These are phyloP conservation scores for Nicotiana undulata DNA, from an alignment of 257 asterid genomes.

Conservation along the genomic window DNA sequence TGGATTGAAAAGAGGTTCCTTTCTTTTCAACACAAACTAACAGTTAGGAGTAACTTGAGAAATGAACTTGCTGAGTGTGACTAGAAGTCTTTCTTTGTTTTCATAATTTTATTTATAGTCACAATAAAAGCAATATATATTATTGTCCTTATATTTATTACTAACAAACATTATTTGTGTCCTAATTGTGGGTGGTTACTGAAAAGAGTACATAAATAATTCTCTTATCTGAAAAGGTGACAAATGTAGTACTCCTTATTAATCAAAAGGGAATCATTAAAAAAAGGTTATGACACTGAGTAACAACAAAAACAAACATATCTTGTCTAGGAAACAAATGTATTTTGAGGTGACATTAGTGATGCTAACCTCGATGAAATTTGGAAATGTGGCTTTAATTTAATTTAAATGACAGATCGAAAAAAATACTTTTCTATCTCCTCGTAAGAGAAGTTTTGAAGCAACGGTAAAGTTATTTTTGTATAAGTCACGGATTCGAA, in stretches of 20 bases:
- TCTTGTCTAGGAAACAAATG: background rate
- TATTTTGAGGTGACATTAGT: background rate
- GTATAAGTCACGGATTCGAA: fast-evolving
- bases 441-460: fast-evolving
- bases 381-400: background rate
- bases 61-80: background rate
- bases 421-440: too few species aligned
- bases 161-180: background rate
- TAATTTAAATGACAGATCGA: background rate
- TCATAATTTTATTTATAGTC: background rate
- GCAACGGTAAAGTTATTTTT: too few species aligned
- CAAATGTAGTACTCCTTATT: background rate
- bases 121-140: background rate
- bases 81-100: background rate
- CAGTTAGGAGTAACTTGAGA: background rate
- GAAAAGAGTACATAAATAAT: background rate
- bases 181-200: background rate
- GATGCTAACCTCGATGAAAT: background rate
- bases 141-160: background rate
- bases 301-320: background rate
- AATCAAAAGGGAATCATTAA: background rate
- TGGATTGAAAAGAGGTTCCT: background rate
- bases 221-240: background rate
- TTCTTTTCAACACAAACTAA: background rate
- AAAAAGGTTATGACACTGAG: background rate